A percentile compares a stretch with the other conserved stretches of the same genome.
phyloP scores from a whole-genome alignment of 148 eudicot species.

The Cornus controversa region DNA sequence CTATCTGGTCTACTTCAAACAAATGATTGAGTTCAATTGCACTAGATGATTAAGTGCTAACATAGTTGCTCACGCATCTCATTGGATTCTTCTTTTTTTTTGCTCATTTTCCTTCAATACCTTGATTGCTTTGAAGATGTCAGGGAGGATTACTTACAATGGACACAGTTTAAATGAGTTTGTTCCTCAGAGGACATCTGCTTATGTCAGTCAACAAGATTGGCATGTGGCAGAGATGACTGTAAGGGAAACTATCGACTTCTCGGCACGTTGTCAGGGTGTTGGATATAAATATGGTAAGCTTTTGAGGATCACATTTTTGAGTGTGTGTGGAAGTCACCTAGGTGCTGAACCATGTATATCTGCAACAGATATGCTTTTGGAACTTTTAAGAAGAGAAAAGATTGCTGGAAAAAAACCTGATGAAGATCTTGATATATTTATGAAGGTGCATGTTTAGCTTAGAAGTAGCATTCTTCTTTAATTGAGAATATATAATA shows the following conservation, averaged over 20 bases:
- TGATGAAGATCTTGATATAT: conserved; percentile 94
- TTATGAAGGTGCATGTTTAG: conserved; percentile 66
- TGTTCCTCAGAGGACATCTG: conserved; percentile 94
- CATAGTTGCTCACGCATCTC: not conserved
- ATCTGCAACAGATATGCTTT: conserved; percentile 74
- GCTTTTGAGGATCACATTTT: conserved; percentile 10
- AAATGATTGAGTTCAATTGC: not conserved
- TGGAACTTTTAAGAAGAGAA: conserved; percentile 95
- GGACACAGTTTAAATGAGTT: conserved; percentile 88
- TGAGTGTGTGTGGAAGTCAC: conserved; percentile 3
- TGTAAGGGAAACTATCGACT: conserved; percentile 90
- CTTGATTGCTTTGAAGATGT: conserved; percentile 59
- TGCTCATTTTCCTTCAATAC: conserved; percentile 18
- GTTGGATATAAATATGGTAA: conserved; percentile 95
- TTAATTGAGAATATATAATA: not conserved
- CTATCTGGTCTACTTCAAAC: not conserved
- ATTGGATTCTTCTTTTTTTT: not conserved
- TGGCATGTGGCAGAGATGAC: conserved; percentile 98
- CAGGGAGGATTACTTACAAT: conserved; percentile 91
- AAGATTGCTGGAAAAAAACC: conserved; percentile 72
- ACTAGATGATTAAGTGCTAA: not conserved
- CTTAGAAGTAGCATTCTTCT: not conserved
- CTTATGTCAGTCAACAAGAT: conserved; percentile 96
- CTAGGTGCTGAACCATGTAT: conserved; percentile 23
- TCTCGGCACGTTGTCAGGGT: conserved; percentile 93